Evolutionary conservation across 1,284 basidiomycete genomes (phyloP).

Genomic region (Neolentinus lepideus): DNA sequence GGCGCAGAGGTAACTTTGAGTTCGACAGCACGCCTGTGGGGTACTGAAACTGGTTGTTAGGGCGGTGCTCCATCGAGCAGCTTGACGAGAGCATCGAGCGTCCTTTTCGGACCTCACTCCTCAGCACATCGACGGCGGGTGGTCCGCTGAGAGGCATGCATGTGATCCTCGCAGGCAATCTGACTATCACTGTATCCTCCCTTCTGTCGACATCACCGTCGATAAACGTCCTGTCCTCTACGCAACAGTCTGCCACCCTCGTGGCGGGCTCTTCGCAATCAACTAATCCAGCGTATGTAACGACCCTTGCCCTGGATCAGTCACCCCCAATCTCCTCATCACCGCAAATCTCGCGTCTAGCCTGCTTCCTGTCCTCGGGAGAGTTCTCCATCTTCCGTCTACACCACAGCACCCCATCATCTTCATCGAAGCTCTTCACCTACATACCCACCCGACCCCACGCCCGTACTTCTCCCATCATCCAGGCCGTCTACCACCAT

Average conservation of each 20-base stretch:
- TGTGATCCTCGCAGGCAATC: slow-evolving; percentile 32
- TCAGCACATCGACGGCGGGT: slow-evolving; percentile 7
- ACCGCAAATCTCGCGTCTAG: slow-evolving; percentile 27
- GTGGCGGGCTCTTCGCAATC: slow-evolving; percentile 18
- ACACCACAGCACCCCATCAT: slow-evolving; percentile 33
- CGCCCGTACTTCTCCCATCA: slow-evolving; percentile 37
- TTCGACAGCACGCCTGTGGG: neutral
- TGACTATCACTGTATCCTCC: slow-evolving; percentile 31
- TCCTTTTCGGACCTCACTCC: slow-evolving; percentile 10
- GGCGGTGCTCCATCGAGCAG: slow-evolving; percentile 46
- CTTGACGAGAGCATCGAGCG: slow-evolving; percentile 10
- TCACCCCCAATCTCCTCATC: slow-evolving; percentile 40
- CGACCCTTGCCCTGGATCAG: slow-evolving; percentile 62
- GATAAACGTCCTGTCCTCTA: slow-evolving; percentile 20
- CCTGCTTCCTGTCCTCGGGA: slow-evolving; percentile 59
- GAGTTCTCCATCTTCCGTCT: slow-evolving; percentile 54
- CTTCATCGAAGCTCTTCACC: slow-evolving; percentile 34
- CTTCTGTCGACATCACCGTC: slow-evolving; percentile 17
- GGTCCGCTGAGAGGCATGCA: slow-evolving; percentile 7
- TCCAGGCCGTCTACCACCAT: slow-evolving; percentile 68
- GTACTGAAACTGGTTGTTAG: slow-evolving; percentile 22
- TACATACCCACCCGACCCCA: slow-evolving; percentile 38
- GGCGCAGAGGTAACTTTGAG: slow-evolving; percentile 56
- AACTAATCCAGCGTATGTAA: slow-evolving; percentile 32
- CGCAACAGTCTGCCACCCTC: slow-evolving; percentile 20